Conservation (phyloP, 495 filamentous ascomycete species). For the Filosporella fistucella region DNA sequence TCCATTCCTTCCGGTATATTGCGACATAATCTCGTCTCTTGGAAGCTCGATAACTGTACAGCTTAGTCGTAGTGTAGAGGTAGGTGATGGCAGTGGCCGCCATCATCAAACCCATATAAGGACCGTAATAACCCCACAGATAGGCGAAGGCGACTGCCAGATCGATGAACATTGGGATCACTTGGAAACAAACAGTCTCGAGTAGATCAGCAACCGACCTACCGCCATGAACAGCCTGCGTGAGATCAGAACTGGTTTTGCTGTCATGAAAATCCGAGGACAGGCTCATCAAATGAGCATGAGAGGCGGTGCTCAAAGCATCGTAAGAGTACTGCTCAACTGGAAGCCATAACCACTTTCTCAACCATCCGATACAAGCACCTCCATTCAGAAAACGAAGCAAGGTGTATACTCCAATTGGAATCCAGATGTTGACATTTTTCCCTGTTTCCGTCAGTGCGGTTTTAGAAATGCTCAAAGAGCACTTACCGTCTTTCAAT, state of each 20-base stretch:
- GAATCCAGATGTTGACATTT: conserved; percentile 34
- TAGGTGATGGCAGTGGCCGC: conserved; percentile 57
- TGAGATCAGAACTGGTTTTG: conserved; percentile 68
- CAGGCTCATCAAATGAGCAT: conserved; percentile 71
- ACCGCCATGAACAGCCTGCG: conserved; percentile 62
- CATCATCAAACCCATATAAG: conserved; percentile 70
- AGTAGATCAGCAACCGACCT: conserved; percentile 57
- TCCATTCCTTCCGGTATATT: conserved; percentile 23
- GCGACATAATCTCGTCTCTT: conserved; percentile 33
- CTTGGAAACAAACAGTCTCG: conserved; percentile 61
- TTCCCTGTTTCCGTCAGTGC: too few species aligned
- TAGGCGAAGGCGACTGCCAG: conserved; percentile 64
- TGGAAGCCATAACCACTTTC: conserved; percentile 59
- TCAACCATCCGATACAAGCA: conserved; percentile 49
- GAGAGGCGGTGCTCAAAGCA: conserved; percentile 58
- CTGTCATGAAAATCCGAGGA: conserved; percentile 76
- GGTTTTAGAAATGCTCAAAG: too few species aligned
- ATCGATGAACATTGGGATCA: conserved; percentile 69
- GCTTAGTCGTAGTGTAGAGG: conserved; percentile 54
- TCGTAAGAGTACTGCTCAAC: conserved; percentile 61
- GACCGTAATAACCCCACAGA: conserved; percentile 63
- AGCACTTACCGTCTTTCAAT: conserved; percentile 16
- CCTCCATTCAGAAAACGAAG: conserved; percentile 52
- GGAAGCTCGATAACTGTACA: conserved; percentile 37
- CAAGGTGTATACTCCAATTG: conserved; percentile 49